phyloP scores from a whole-genome alignment of 441 rosid species.

The Arabidopsis lyrata region DNA sequence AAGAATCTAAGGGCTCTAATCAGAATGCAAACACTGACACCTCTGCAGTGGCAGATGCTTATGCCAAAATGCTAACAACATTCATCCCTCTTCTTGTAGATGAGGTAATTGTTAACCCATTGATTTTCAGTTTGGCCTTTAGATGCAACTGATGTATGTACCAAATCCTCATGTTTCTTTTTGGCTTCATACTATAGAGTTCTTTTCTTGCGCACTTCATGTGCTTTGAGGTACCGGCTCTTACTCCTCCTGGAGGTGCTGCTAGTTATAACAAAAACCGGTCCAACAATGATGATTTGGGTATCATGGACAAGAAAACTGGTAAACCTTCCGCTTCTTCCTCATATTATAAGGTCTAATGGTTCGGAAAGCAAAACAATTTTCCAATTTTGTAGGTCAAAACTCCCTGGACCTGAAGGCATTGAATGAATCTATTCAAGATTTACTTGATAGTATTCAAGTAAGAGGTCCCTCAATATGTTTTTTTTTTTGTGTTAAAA shows the following conservation, averaged over 20 bases:
- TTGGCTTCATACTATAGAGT: constrained; percentile 71
- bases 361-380: constrained; percentile 32
- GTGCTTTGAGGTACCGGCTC: constrained; percentile 99
- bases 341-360: constrained; percentile 22
- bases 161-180: constrained; percentile 30
- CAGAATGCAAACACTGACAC: constrained; percentile 86
- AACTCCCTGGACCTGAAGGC: constrained; percentile 69
- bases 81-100: constrained; percentile 98
- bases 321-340: constrained; percentile 54
- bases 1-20: constrained; percentile 83
- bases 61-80: constrained; percentile 98
- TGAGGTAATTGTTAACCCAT: constrained; percentile 64
- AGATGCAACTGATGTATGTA: constrained; percentile 25
- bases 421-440: constrained; percentile 94
- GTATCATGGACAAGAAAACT: constrained; percentile 87
- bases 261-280: constrained; percentile 70
- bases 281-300: constrained; percentile 82
- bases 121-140: constrained; percentile 31
- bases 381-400: constrained; percentile 60
- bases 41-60: constrained; percentile 95
- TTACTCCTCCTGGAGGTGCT: constrained; percentile 86
- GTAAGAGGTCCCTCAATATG: constrained; percentile 47
- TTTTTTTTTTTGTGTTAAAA: neutral
- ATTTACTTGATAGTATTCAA: constrained; percentile 97
- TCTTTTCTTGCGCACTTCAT: constrained; percentile 98